These are phyloP conservation scores for Lepraria neglecta DNA, from an alignment of 495 filamentous ascomycete genomes.

Conservation along the genomic window DNA sequence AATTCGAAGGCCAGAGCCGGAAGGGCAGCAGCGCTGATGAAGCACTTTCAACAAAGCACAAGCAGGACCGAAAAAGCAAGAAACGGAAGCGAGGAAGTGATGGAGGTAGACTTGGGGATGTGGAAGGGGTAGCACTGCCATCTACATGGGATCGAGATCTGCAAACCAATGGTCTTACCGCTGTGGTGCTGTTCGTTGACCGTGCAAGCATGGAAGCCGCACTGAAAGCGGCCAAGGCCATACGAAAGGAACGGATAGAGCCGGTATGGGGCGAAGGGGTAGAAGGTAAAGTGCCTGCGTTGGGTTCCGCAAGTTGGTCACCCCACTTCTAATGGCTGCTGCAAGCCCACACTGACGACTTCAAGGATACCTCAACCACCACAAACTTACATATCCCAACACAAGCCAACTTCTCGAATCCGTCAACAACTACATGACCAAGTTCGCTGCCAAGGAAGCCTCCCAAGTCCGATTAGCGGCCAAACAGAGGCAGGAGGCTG, in stretches of 20 bases:
- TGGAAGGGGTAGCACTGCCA: slow-evolving; percentile 53
- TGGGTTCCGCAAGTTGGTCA: slow-evolving; percentile 50
- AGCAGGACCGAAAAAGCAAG: slow-evolving; percentile 47
- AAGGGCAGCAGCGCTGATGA: slow-evolving; percentile 22
- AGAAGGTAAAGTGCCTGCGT: slow-evolving; percentile 43
- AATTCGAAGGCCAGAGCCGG: slow-evolving; percentile 55
- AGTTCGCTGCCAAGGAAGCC: slow-evolving; percentile 61
- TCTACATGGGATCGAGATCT: slow-evolving; percentile 69
- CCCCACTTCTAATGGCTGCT: slow-evolving; percentile 3
- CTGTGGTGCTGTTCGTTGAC: slow-evolving; percentile 78
- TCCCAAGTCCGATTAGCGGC: slow-evolving; percentile 57
- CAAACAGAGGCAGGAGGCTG: slow-evolving; percentile 64
- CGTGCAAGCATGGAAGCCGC: slow-evolving; percentile 62
- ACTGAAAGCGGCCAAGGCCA: slow-evolving; percentile 63
- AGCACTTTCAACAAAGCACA: slow-evolving; percentile 23
- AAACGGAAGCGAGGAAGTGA: slow-evolving; percentile 58
- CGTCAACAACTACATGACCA: slow-evolving; percentile 75
- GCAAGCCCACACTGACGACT: slow-evolving; percentile 6
- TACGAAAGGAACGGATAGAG: slow-evolving; percentile 49
- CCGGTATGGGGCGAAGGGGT: slow-evolving; percentile 62
- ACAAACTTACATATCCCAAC: slow-evolving; percentile 63
- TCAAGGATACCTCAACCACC: slow-evolving; percentile 53
- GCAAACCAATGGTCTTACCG: slow-evolving; percentile 65
- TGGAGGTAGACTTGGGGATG: slow-evolving; percentile 36
- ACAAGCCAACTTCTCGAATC: slow-evolving; percentile 55